Base-by-base conservation (phyloP, 208 protist genomes). In the Trypanosoma melophagium region DNA sequence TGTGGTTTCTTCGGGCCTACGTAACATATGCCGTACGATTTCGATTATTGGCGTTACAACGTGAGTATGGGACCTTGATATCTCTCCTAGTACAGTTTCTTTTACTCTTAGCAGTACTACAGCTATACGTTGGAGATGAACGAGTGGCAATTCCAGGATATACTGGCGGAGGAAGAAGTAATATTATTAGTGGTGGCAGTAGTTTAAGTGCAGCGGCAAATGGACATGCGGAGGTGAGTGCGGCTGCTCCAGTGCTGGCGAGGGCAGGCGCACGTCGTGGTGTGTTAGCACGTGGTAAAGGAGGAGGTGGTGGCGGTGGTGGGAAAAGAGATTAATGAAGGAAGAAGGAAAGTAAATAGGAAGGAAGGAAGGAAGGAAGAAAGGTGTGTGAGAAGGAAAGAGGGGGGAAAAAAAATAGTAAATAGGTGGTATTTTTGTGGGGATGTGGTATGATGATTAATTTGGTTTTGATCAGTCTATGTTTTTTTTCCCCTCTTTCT, bases 1-100 rank as follows among this genome's bases (percentile, higher is more conserved):
- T 84, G 1, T 57, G 50, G 10, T 12, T 79, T 0, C 45, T 55
- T 3, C 70, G 78, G 9, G 21, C 59, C 8, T 76, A 76, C 35
- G n/a, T 72, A 24, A 12, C 45, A 16, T 60, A 58, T 16, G 49
- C 19, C 45, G 57, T 74, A 17, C 69, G 62, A 19, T 51, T 44
- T 38, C n/a, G 45, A 54, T 45, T 74, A 52, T 22, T 69, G 4
- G 52, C 53, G 14, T 45, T 74, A 19, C 69, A 69, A 24, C 44
- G 28, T 22, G 47, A 62, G 22, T 4, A 19, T 21, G 47, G 4
- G 7, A 64, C 60, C 12, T n/a, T 69, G 17, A 51, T 54, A 24
- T 58, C 21, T 52, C 9, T 74, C 16, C 25, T 66, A 17, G 13
- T 58, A 14, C 40, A 65, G 21, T 51, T 58, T 17, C 28, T 65